Conservation (phyloP, 2,329 filamentous ascomycete species). For the Phaeosphaeriaceae sp. region DNA sequence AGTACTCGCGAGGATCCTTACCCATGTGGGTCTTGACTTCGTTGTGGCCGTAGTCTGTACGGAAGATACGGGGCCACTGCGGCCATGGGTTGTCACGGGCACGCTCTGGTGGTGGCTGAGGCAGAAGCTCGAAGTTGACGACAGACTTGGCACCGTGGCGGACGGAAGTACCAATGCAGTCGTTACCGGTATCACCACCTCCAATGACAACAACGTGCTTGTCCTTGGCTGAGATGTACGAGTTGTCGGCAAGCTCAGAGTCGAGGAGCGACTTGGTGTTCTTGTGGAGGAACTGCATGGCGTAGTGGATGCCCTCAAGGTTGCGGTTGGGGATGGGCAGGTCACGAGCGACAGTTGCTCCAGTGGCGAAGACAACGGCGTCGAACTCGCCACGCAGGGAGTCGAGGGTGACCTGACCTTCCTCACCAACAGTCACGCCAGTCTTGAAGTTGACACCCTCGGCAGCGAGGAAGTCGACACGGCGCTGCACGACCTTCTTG, state of each 20-base stretch:
- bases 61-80: conserved; percentile 97
- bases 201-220: conserved; percentile 97
- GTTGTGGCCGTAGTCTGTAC: conserved; percentile 96
- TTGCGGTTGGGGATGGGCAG: conserved; percentile 89
- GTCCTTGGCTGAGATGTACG: conserved; percentile 93
- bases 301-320: conserved; percentile 89
- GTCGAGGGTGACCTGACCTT: conserved; percentile 70
- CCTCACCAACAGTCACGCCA: conserved; percentile 78
- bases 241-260: conserved; percentile 80
- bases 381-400: conserved; percentile 78
- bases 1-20: conserved; percentile 95
- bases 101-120: conserved; percentile 89
- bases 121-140: conserved; percentile 94
- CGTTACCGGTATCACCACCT: conserved; percentile 96
- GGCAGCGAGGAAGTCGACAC: conserved; percentile 91
- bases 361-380: conserved; percentile 89
- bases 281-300: conserved; percentile 96
- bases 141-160: conserved; percentile 95
- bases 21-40: conserved; percentile 97
- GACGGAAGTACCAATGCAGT: conserved; percentile 96
- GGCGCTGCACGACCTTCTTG: conserved; percentile 94
- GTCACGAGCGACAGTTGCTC: conserved; percentile 91
- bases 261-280: conserved; percentile 98
- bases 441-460: conserved; percentile 87
- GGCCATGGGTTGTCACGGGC: conserved; percentile 97